Evolutionary conservation across 495 filamentous ascomycete genomes (phyloP).

Genomic region (Neurospora sp.): DNA sequence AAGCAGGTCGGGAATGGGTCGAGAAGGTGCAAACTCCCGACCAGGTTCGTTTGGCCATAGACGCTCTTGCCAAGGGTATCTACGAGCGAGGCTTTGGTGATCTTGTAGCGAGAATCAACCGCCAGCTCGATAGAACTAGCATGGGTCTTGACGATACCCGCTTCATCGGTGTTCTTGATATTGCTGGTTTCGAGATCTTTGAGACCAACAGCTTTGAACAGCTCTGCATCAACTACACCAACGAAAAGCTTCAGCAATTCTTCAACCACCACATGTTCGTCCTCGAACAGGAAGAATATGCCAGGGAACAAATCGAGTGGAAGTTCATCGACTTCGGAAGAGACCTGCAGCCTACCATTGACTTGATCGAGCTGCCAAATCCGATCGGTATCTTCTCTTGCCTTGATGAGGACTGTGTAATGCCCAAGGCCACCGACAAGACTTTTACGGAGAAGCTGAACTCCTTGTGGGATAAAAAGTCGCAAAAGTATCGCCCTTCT

Average conservation of each 20-base stretch:
- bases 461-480: slow-evolving; percentile 91
- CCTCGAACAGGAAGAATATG: slow-evolving; percentile 97
- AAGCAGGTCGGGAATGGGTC: slow-evolving; percentile 95
- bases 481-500: slow-evolving; percentile 81
- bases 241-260: slow-evolving; percentile 98
- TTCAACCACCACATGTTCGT: slow-evolving; percentile 99
- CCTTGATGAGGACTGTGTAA: slow-evolving; percentile 94
- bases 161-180: slow-evolving; percentile 98
- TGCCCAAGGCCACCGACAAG: slow-evolving; percentile 97
- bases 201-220: slow-evolving; percentile 98
- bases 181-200: slow-evolving; percentile 98
- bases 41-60: slow-evolving; percentile 80
- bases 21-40: slow-evolving; percentile 96
- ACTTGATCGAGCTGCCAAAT: slow-evolving; percentile 90
- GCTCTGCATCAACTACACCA: slow-evolving; percentile 99
- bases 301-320: slow-evolving; percentile 97
- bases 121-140: slow-evolving; percentile 71
- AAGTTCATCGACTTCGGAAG: slow-evolving; percentile 99
- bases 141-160: slow-evolving; percentile 74
- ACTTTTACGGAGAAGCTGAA: slow-evolving; percentile 96
- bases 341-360: slow-evolving; percentile 95
- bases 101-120: slow-evolving; percentile 84
- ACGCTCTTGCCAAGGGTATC: slow-evolving; percentile 91
- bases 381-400: slow-evolving; percentile 99
- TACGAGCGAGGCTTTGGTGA: slow-evolving; percentile 95